These are phyloP conservation scores for Sporobolomyces roseus DNA, from an alignment of 768 basidiomycete genomes.

Conservation along the genomic window DNA sequence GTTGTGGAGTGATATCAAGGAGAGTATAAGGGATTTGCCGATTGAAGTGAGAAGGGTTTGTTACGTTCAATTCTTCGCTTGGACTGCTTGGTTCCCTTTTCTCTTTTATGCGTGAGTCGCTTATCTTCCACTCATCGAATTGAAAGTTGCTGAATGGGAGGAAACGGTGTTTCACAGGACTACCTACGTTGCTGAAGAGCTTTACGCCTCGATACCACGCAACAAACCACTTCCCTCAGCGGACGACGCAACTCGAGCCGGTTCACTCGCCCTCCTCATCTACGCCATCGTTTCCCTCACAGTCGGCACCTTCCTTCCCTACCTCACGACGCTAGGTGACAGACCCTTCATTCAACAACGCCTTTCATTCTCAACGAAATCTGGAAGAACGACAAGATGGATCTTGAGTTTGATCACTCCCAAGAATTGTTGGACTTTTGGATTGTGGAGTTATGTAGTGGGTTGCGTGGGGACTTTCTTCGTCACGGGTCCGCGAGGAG, in stretches of 20 bases:
- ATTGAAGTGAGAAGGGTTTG: constrained; percentile 42
- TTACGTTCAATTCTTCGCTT: constrained; percentile 43
- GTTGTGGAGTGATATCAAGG: constrained; percentile 50
- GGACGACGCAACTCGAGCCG: constrained; percentile 72
- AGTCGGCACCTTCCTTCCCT: constrained; percentile 67
- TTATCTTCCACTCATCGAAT: neutral
- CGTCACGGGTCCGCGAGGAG: constrained; percentile 57
- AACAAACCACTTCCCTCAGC: constrained; percentile 43
- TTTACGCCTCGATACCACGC: constrained; percentile 16
- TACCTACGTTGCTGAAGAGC: constrained; percentile 40
- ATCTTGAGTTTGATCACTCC: constrained; percentile 24
- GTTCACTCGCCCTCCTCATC: constrained; percentile 75
- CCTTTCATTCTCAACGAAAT: constrained; percentile 21
- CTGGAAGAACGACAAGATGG: neutral
- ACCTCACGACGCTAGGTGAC: constrained; percentile 51
- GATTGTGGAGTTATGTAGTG: constrained; percentile 65
- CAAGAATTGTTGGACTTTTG: constrained; percentile 59
- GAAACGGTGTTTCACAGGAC: constrained; percentile 23
- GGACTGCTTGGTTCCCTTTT: constrained; percentile 42
- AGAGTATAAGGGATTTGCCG: constrained; percentile 33
- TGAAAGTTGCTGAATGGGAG: no score
- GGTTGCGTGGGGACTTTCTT: constrained; percentile 72
- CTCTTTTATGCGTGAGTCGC: constrained; percentile 31
- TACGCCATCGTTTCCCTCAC: constrained; percentile 66
- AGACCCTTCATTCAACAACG: constrained; percentile 13